Percentiles rank a stretch among this genome's conserved stretches.
These are phyloP conservation scores for Naegleria gruberi DNA, from an alignment of 208 protist species.

Conservation along the genomic window DNA sequence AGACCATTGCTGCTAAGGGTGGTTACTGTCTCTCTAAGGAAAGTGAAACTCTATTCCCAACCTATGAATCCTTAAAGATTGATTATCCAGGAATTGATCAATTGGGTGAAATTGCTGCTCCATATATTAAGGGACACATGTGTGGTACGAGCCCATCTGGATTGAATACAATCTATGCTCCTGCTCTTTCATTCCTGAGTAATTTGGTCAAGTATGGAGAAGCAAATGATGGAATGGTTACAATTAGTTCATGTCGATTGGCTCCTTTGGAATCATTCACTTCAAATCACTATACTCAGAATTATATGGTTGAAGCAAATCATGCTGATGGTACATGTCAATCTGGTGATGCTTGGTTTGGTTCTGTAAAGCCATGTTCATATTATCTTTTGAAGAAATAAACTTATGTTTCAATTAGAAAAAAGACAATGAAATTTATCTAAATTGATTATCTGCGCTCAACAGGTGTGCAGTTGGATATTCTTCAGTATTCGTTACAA, in stretches of 20 bases:
- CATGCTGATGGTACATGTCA: slow-evolving; percentile 4
- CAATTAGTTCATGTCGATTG: neutral
- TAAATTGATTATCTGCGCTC: too few species aligned
- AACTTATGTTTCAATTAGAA: too few species aligned
- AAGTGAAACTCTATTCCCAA: neutral
- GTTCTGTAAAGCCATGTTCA: neutral
- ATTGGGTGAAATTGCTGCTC: neutral
- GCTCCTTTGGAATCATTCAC: neutral
- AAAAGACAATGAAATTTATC: too few species aligned
- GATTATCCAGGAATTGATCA: neutral
- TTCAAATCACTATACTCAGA: too few species aligned
- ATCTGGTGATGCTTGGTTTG: neutral
- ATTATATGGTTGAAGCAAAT: neutral
- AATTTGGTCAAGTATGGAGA: neutral
- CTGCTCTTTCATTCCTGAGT: neutral
- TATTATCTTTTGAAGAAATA: too few species aligned
- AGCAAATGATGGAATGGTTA: neutral
- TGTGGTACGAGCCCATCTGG: neutral
- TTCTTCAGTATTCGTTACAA: too few species aligned
- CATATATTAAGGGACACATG: neutral
- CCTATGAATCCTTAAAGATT: neutral
- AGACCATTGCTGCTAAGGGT: neutral
- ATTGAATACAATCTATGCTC: neutral
- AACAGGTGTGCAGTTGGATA: too few species aligned
- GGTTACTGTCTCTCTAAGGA: slow-evolving; percentile 9